Conservation (phyloP, 805 yeast genomes). For the Pichia heedii region DNA sequence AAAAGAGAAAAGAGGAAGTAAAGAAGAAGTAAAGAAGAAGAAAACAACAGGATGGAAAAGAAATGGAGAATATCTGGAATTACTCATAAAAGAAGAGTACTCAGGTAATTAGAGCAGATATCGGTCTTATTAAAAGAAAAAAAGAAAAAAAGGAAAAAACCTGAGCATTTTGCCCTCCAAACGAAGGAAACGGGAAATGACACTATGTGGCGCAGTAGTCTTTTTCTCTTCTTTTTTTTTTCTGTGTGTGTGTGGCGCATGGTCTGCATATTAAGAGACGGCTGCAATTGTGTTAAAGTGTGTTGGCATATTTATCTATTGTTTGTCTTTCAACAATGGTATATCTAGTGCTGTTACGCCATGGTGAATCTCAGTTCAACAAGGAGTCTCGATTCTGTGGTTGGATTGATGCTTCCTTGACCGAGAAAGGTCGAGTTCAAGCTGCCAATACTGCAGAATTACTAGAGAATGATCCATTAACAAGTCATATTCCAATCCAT, state of each 20-base stretch:
- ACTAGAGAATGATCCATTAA: conserved; percentile 35
- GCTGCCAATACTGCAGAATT: conserved; percentile 56
- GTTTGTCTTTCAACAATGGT: no score
- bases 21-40: not conserved
- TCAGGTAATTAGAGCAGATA: not conserved
- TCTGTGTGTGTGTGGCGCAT: not conserved
- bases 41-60: not conserved
- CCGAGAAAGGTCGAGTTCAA: conserved; percentile 58
- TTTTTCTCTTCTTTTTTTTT: no score
- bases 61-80: no score
- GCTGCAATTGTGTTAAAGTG: no score
- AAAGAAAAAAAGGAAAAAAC: no score
- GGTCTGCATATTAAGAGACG: no score
- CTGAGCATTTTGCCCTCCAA: no score
- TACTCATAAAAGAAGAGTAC: no score
- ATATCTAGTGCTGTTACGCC: conserved; percentile 52
- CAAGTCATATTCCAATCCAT: conserved; percentile 34
- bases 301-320: no score
- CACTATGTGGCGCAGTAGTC: no score
- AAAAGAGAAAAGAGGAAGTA: not conserved
- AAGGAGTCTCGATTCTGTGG: conserved; percentile 73
- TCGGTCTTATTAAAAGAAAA: no score
- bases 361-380: conserved; percentile 78
- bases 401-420: conserved; percentile 71
- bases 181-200: no score